Evolutionary conservation across 2,329 filamentous ascomycete species (phyloP), one percentile per base, ranked within the genome.

Genomic region (Grosmannia huntii): DNA sequence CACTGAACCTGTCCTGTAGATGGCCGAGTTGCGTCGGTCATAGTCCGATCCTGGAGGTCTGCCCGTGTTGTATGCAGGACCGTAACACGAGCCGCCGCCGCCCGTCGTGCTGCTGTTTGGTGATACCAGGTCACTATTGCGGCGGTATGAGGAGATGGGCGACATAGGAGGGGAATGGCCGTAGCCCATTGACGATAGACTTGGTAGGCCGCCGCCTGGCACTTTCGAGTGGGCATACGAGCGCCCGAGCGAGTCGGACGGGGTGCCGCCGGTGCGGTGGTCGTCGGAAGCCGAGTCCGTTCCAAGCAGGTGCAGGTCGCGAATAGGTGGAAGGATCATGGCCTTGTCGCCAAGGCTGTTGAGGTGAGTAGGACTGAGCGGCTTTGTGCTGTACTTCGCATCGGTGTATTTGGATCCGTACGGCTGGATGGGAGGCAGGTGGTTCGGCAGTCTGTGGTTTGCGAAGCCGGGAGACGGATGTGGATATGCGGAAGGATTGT

Each of bases 161-260:
- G 78, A 82, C 16, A 76, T 71, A 1, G 78, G 77, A 12, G 79
- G 76, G 23, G 78, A 74, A 2, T 10, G 53, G 36, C 19, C 4
- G 14, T 44, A 49, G 23, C 16, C 67, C 19, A 62, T 58, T n/a
- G 66, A 64, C n/a, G 68, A 62, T n/a, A 75, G 65, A 2, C 65
- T 63, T 7, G 66, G 63, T 23, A 73, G 62, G 5, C 27, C 23
- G 21, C 65, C 68, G 3, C 68, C 64, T 31, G 72, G 69, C 1
- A 72, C 70, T 2, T 56, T 52, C 4, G 72, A 73, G 5, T 23
- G 44, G 11, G 44, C 1, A 50, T 25, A 28, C 19, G 44, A 21
- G 16, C 38, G 38, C n/a, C 10, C 25, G 19, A 25, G 36, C 0
- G n/a, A 6, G 11, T 21, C 38, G 3, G 54, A 31, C 23, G 25